Conservation (phyloP, 192 early-diverging fungal genomes). For the Mortierella hygrophila region DNA sequence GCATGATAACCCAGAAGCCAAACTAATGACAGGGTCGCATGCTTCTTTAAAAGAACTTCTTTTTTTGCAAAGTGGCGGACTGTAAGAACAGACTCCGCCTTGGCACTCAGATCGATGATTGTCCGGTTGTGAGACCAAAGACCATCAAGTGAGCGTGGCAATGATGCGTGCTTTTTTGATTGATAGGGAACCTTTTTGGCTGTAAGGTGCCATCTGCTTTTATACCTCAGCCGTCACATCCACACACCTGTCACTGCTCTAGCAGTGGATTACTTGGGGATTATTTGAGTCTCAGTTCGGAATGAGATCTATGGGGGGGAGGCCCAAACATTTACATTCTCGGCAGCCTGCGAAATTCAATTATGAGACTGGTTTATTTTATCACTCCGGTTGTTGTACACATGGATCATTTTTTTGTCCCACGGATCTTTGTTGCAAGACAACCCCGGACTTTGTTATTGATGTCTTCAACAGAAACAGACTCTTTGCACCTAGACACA, state of each 20-base stretch:
- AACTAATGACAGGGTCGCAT: conserved; percentile 52
- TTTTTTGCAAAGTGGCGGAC: conserved; percentile 55
- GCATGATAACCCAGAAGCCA: conserved; percentile 51
- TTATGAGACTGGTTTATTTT: too few relatives aligned
- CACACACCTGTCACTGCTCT: neutral
- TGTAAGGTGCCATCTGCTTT: neutral
- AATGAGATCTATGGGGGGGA: neutral
- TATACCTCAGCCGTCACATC: neutral
- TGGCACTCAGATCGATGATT: conserved; percentile 56
- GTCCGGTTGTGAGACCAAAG: conserved; percentile 53
- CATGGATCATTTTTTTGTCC: too few relatives aligned
- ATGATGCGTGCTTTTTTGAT: conserved; percentile 56
- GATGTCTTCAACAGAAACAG: neutral
- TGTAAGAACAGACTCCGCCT: conserved; percentile 34
- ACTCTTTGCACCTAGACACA: neutral
- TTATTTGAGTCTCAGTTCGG: neutral
- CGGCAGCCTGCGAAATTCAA: too few relatives aligned
- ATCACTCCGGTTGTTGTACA: too few relatives aligned
- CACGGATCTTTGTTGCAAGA: too few relatives aligned
- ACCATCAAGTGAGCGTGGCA: conserved; percentile 56
- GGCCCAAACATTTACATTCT: too few relatives aligned
- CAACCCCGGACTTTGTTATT: neutral
- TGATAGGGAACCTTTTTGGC: conserved; percentile 20
- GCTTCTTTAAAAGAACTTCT: conserved; percentile 51
- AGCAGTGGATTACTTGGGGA: neutral